Base-by-base conservation (phyloP, 2,329 filamentous ascomycete genomes). In the Cercospora sp. region DNA sequence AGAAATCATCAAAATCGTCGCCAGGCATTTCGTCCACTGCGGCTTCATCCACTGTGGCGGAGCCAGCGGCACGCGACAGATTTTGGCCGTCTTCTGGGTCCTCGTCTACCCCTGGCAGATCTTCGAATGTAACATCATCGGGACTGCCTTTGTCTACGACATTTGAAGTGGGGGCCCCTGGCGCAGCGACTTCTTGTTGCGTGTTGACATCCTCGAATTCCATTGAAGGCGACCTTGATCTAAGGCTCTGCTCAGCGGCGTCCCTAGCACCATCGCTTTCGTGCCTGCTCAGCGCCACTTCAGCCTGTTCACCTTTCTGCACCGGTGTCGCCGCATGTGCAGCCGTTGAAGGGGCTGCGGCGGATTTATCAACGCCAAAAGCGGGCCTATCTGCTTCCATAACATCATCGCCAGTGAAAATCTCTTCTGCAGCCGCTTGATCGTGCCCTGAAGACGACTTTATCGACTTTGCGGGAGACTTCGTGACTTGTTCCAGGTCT, bases 1-100 rank as follows among this genome's bases (percentile, higher is more conserved):
- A 95, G 73, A 84, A 84, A 63, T 83, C 83, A 33, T 86, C 82
- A 36, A 75, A 78, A 9, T 79, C 71, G 39, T 74, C 71, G 10
- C 79, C 79, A 42, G 72, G n/a, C 1, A 65, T 64, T 20, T 75
- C 73, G 62, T 76, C 16, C 13, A 39, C 76, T 31, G 79, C 73
- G 3, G n/a, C n/a, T 20, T 75, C 73, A 60, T 76, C 16, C 13
- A 39, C 76, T 31, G 79, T 72, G 3, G 74, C 77, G 20, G 78
- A 66, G 9, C 77, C 75, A 8, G 78, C 73, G 26, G 58, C 36
- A 30, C 75, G 68, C 5, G 5, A 79, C 74, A 3, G 77, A 70
- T 12, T 75, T 74, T 72, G 71, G 18, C 75, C 70, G 2, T 72
- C 63, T 33, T 63, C 42, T 3, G 42, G 33, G 4, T 51, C 42